phyloP scores from a whole-genome alignment of 192 early-diverging fungal species.

The Mortierella claussenii region DNA sequence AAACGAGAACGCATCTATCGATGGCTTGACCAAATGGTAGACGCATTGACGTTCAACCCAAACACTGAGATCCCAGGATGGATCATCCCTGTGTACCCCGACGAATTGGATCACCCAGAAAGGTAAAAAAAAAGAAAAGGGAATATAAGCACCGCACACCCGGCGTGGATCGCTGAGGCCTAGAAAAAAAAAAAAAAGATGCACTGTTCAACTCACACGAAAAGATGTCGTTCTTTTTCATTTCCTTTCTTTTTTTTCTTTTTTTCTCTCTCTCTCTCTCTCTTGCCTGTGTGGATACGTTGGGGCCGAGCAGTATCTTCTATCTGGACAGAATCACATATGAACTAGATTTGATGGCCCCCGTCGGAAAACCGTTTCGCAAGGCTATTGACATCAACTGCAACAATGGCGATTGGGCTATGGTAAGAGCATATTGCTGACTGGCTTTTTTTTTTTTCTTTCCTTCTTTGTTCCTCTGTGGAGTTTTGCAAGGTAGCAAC shows the following conservation, averaged over 20 bases:
- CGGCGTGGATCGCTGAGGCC: no score
- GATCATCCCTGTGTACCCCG: slow-evolving; percentile 39
- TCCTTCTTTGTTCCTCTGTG: no score
- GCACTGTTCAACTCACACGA: neutral
- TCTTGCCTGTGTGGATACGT: no score
- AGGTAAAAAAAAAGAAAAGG: neutral
- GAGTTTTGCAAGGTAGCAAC: no score
- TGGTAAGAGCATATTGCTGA: no score
- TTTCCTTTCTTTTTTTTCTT: neutral
- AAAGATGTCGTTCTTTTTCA: neutral
- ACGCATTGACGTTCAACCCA: slow-evolving; percentile 31
- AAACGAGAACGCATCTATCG: slow-evolving; percentile 30
- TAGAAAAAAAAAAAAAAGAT: neutral
- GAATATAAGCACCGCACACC: neutral
- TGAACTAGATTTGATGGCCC: slow-evolving; percentile 41
- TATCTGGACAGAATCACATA: slow-evolving; percentile 44
- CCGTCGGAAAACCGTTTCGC: slow-evolving; percentile 36
- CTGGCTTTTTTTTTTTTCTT: no score
- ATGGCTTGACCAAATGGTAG: slow-evolving; percentile 26
- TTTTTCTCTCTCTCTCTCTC: neutral
- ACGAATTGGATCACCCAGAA: slow-evolving; percentile 14
- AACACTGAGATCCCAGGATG: slow-evolving; percentile 24
- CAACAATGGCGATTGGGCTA: slow-evolving; percentile 38
- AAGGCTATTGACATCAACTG: slow-evolving; percentile 47
- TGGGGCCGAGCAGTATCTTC: slow-evolving; percentile 7